Percentiles rank a stretch among this genome's conserved stretches.
These are phyloP conservation scores for Claviceps quebecensis DNA, from an alignment of 2,329 filamentous ascomycete genomes.

Conservation along the genomic window DNA sequence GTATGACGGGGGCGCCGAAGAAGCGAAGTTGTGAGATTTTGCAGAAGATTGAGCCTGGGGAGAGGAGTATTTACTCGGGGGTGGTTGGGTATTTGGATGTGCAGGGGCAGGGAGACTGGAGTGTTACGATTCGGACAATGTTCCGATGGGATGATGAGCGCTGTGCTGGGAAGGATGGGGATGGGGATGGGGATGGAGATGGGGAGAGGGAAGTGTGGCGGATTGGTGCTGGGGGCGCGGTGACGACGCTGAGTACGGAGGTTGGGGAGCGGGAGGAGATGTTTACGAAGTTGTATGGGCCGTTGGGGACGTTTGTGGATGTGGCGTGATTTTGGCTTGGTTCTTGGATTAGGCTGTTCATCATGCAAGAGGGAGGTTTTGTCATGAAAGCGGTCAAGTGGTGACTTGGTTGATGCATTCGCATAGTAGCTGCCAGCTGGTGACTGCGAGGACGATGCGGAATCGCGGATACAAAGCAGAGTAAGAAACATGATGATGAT, in stretches of 20 bases:
- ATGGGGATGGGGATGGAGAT: constrained; percentile 5
- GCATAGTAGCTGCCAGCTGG: no score
- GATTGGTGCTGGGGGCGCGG: constrained; percentile 78
- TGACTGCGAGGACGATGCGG: no score
- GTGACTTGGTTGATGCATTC: no score
- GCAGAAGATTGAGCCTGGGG: constrained; percentile 46
- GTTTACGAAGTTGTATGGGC: constrained; percentile 56
- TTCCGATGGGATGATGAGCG: constrained; percentile 56
- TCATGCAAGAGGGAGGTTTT: neutral
- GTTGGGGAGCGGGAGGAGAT: constrained; percentile 84
- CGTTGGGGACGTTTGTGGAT: constrained; percentile 34
- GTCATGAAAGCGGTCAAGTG: no score
- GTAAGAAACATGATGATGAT: no score
- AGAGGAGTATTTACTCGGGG: constrained; percentile 71
- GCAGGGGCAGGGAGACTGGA: constrained; percentile 75
- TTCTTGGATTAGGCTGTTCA: neutral
- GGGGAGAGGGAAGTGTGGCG: constrained; percentile 51
- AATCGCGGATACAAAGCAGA: no score
- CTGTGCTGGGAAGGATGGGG: neutral
- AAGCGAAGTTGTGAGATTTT: constrained; percentile 81
- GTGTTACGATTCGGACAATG: constrained; percentile 75
- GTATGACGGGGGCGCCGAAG: constrained; percentile 95
- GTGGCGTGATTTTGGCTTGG: constrained; percentile 11
- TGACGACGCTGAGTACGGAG: constrained; percentile 71
- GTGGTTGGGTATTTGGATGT: constrained; percentile 84